Evolutionary conservation across 306 rosid genomes (phyloP).

Genomic region (Alnus rubra): DNA sequence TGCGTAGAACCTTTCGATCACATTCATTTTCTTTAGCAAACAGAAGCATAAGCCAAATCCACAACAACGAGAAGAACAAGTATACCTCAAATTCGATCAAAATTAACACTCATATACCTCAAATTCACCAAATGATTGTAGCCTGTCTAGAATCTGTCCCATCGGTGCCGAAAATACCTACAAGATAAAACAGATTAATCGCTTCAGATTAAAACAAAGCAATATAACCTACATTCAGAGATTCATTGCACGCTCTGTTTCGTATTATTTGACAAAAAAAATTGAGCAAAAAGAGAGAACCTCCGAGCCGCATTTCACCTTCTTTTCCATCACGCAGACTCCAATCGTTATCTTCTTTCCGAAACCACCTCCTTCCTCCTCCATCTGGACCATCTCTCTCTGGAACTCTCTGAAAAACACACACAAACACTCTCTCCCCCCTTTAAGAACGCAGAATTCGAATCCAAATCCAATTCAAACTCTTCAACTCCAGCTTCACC

Average conservation of each 20-base stretch:
- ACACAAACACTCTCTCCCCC: constrained; percentile 11
- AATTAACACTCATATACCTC: constrained; percentile 50
- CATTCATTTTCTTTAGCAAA: constrained; percentile 10
- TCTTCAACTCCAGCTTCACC: not conserved
- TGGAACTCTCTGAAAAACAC: constrained; percentile 1
- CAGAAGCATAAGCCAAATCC: constrained; percentile 14
- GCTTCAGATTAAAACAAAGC: constrained; percentile 28
- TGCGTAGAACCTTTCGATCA: not conserved
- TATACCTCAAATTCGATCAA: constrained; percentile 2
- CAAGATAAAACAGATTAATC: constrained; percentile 18
- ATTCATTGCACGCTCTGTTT: constrained; percentile 19
- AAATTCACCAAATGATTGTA: constrained; percentile 92
- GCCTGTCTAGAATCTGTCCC: constrained; percentile 82
- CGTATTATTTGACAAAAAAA: constrained; percentile 18
- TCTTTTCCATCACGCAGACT: constrained; percentile 99
- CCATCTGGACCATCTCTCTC: constrained; percentile 17
- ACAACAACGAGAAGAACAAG: not conserved
- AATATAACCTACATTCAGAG: constrained; percentile 25
- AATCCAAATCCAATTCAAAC: constrained; percentile 25
- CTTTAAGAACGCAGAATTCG: constrained; percentile 20
- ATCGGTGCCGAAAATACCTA: constrained; percentile 93
- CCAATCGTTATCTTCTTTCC: constrained; percentile 69
- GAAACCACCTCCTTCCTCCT: constrained; percentile 24
- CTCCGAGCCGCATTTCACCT: constrained; percentile 96
- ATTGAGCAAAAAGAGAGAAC: constrained; percentile 44